Evolutionary conservation across 345 rosid genomes (phyloP).

Genomic region (Geranium brycei): DNA sequence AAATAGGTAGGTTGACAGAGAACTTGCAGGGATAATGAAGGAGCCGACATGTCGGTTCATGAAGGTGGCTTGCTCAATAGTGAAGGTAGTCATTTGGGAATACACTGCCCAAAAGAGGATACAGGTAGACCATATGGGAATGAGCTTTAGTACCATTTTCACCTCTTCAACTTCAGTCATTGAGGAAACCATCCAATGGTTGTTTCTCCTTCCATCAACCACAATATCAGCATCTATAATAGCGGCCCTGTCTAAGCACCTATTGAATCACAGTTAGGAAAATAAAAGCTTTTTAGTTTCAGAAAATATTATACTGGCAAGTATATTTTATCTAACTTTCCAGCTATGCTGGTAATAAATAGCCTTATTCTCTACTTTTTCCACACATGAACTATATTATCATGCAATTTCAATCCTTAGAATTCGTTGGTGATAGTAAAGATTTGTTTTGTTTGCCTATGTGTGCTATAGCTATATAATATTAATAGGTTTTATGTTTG

Average conservation of each 20-base stretch:
- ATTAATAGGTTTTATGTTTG: too few relatives aligned
- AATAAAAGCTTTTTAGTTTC: not conserved
- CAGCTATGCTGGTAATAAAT: too few relatives aligned
- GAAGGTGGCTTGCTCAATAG: conserved; percentile 64
- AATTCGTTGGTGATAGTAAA: too few relatives aligned
- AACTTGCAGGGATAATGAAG: conserved; percentile 49
- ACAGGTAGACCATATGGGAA: conserved; percentile 86
- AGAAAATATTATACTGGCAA: not conserved
- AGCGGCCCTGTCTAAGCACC: conserved; percentile 83
- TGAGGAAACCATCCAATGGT: conserved; percentile 54
- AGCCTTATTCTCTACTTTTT: too few relatives aligned
- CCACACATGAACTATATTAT: too few relatives aligned
- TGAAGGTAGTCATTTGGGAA: conserved; percentile 90
- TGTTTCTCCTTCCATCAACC: conserved; percentile 18
- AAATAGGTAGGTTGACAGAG: conserved; percentile 54
- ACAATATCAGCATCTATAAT: conserved; percentile 19
- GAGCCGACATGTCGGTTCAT: conserved; percentile 56
- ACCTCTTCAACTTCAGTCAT: conserved; percentile 81
- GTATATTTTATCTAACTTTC: too few relatives aligned
- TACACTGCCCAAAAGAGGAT: conserved; percentile 88
- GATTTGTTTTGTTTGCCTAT: too few relatives aligned
- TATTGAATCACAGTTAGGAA: conserved; percentile 6
- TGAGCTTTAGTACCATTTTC: conserved; percentile 55
- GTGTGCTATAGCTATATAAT: too few relatives aligned
- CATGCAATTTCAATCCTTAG: too few relatives aligned